Base-by-base conservation (phyloP, 2,329 filamentous ascomycete genomes). In the Akanthomyces uredinophilus region DNA sequence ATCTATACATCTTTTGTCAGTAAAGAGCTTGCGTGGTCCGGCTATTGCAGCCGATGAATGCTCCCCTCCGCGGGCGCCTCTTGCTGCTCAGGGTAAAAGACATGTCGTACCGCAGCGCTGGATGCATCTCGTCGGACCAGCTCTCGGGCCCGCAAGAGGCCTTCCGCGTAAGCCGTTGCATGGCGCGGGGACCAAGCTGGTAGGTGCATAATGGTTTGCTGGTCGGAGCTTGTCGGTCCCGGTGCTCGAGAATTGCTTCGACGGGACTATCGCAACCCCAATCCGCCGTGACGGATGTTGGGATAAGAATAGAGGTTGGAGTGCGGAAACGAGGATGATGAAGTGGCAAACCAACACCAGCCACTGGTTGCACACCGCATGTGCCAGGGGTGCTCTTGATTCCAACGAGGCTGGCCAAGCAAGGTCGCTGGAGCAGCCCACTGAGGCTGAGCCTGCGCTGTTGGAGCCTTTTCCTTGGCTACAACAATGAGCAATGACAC, bases 161-260 rank as follows among this genome's bases (percentile, higher is more conserved):
- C 39, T 18, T 60, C 57, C 57, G 49, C 57, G 57, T 60, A 14
- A 60, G 57, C 49, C 27, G 47, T 22, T 52, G 49, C 49, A 13
- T 20, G 47, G 20, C 47, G 49, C 37, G 24, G 39, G 37, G 47
- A 16, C 46, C 39, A n/a, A 3, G 37, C 10, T 20, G 37, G 49
- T n/a, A 60, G 39, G 50, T 53, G 57, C 57, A 60, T 60, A 11
- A 27, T 43, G 37, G 20, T 44, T 27, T 24, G 37, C 22, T 29
- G 55, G 32, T 58, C 16, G 54, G n/a, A 35, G 39, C 24, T 16
- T 22, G 56, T 35, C 35, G 46, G 32, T 50, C 35, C 56, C 13
- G 10, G 37, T 22, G 37, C 37, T 43, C 56, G 11, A 29, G 20
- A n/a, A 20, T 43, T 51, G 35, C 35, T 37, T 32, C 35, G 24